phyloP scores from a whole-genome alignment of 192 early-diverging fungal genomes.

The Podochytrium sp. region DNA sequence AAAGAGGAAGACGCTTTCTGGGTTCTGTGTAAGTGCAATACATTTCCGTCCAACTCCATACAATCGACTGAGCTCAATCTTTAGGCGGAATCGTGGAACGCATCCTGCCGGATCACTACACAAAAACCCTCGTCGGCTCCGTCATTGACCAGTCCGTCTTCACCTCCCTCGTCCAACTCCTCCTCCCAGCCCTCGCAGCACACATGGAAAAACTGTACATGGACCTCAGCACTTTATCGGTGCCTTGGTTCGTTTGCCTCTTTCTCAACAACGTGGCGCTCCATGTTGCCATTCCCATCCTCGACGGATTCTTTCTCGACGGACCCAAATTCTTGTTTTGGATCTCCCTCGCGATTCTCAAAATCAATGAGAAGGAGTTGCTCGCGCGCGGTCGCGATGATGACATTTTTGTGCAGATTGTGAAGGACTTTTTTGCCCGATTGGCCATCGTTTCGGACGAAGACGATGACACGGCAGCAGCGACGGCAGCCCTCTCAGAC shows the following conservation, averaged over 20 bases:
- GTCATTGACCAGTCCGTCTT: slow-evolving; percentile 65
- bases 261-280: slow-evolving; percentile 61
- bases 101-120: slow-evolving; percentile 63
- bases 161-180: slow-evolving; percentile 45
- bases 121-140: slow-evolving; percentile 63
- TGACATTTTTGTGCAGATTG: slow-evolving; percentile 56
- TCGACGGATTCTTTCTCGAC: slow-evolving; percentile 66
- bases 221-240: slow-evolving; percentile 61
- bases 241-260: slow-evolving; percentile 66
- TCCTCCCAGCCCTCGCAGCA: slow-evolving; percentile 47
- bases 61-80: not conserved
- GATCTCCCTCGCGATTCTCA: slow-evolving; percentile 57
- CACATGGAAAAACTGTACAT: slow-evolving; percentile 60
- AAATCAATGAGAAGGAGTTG: slow-evolving; percentile 58
- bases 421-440: slow-evolving; percentile 59
- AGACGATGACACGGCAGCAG: slow-evolving; percentile 6
- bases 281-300: slow-evolving; percentile 49
- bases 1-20: slow-evolving; percentile 66
- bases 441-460: slow-evolving; percentile 36
- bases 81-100: slow-evolving; percentile 59
- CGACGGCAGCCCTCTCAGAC: slow-evolving; percentile 9
- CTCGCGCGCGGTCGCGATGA: slow-evolving; percentile 52
- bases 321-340: slow-evolving; percentile 69
- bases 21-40: slow-evolving; percentile 50
- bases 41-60: not conserved